Evolutionary conservation across 1,139 yeast species (phyloP).

Genomic region (Blastobotrys buckinghamii): DNA sequence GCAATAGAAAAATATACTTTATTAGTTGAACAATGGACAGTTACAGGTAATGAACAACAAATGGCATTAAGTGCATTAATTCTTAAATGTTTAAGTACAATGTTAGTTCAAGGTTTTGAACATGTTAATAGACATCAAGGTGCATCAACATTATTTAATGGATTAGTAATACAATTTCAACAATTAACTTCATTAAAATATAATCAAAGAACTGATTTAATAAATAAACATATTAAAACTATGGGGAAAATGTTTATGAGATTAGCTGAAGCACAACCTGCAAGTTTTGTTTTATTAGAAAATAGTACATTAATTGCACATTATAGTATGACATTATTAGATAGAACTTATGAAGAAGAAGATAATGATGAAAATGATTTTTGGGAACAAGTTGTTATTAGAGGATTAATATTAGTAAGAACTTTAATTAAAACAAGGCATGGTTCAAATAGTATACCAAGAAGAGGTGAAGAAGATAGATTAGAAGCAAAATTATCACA

Average conservation of each 20-base stretch:
- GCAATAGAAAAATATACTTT: conserved; percentile 45
- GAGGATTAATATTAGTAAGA: conserved; percentile 62
- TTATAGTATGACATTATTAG: conserved; percentile 55
- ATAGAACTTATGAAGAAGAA: conserved; percentile 32
- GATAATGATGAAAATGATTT: conserved; percentile 36
- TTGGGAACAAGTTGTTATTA: conserved; percentile 74
- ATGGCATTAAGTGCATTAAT: conserved; percentile 74
- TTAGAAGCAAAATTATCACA: conserved; percentile 57
- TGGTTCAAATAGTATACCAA: conserved; percentile 63
- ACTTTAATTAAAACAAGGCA: conserved; percentile 57
- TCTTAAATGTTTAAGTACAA: conserved; percentile 66
- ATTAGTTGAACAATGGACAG: conserved; percentile 60
- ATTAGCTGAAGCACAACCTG: conserved; percentile 53
- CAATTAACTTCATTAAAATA: conserved; percentile 29
- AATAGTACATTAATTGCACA: conserved; percentile 39
- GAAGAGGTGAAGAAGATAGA: conserved; percentile 48
- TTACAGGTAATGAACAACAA: conserved; percentile 28
- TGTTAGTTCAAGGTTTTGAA: conserved; percentile 72
- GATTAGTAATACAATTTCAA: conserved; percentile 57
- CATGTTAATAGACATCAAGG: conserved; percentile 56
- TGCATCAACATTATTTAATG: conserved; percentile 53
- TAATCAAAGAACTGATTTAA: conserved; percentile 31
- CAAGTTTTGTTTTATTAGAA: conserved; percentile 58
- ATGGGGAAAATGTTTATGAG: conserved; percentile 68
- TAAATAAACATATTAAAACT: conserved; percentile 68